phyloP scores from a whole-genome alignment of 1,284 basidiomycete species.

The Coriolopsis trogii region DNA sequence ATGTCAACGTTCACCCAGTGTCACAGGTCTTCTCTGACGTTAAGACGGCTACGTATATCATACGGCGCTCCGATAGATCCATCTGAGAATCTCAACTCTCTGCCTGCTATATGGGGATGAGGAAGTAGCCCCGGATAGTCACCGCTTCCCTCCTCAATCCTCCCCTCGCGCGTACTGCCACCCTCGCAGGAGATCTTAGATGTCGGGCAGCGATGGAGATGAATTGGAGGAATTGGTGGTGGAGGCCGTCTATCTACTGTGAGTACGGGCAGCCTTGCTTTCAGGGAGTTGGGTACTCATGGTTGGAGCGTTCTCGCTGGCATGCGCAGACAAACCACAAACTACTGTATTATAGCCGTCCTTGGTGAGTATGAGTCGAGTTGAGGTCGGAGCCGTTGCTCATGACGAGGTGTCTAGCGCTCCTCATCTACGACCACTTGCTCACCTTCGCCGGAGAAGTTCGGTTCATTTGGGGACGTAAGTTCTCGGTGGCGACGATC shows the following conservation, averaged over 20 bases:
- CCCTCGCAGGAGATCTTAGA: no score
- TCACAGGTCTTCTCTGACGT: no score
- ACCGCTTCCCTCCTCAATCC: no score
- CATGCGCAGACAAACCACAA: neutral
- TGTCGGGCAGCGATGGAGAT: neutral
- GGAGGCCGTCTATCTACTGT: neutral
- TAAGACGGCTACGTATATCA: no score
- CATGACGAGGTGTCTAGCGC: neutral
- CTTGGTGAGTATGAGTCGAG: neutral
- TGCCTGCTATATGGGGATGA: no score
- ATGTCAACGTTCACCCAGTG: no score
- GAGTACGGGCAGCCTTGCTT: neutral
- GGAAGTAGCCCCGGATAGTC: no score
- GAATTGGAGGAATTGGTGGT: neutral
- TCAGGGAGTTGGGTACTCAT: neutral
- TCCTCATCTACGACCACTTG: slow-evolving; percentile 20
- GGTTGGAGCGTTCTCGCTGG: no score
- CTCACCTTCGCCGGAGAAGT: slow-evolving; percentile 25
- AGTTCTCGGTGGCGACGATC: slow-evolving; percentile 22
- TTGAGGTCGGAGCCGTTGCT: neutral
- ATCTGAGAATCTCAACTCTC: no score
- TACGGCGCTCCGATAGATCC: no score
- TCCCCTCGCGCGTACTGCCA: no score
- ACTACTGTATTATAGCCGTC: neutral
- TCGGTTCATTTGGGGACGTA: slow-evolving; percentile 21